Conservation (phyloP, 2,329 filamentous ascomycete genomes). For the Fonsecaea erecta region DNA sequence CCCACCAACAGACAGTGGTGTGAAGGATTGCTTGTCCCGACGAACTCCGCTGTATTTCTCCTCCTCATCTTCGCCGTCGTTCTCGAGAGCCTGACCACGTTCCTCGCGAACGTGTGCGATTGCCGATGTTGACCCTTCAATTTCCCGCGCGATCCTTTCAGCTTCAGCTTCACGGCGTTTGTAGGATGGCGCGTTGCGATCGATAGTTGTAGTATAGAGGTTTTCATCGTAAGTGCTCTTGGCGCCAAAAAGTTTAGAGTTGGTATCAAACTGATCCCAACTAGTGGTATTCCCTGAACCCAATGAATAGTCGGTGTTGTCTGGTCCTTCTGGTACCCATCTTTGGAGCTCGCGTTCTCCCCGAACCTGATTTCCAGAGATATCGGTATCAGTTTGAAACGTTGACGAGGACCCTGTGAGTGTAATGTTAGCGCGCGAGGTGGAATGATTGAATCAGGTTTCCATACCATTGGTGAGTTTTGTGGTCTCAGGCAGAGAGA, state of each 20-base stretch:
- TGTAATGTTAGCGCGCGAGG: constrained; percentile 5
- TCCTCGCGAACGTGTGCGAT: constrained; percentile 91
- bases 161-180: constrained; percentile 76
- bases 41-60: constrained; percentile 96
- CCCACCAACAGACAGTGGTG: constrained; percentile 65
- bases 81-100: constrained; percentile 69
- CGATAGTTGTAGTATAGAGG: constrained; percentile 89
- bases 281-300: constrained; percentile 61
- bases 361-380: constrained; percentile 72
- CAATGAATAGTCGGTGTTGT: constrained; percentile 71
- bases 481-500: constrained; percentile 57
- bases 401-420: constrained; percentile 64
- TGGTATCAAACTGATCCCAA: constrained; percentile 95
- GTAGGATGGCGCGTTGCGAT: constrained; percentile 82
- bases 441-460: neutral
- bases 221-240: constrained; percentile 92
- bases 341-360: constrained; percentile 77
- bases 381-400: constrained; percentile 88
- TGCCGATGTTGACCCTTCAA: constrained; percentile 73
- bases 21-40: constrained; percentile 64
- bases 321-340: constrained; percentile 73
- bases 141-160: constrained; percentile 84
- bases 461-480: constrained; percentile 63
- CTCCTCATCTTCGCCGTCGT: constrained; percentile 80
- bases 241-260: constrained; percentile 84